Base-by-base conservation (phyloP, 108 stramenopile species). In the Nitzschia sp. region DNA sequence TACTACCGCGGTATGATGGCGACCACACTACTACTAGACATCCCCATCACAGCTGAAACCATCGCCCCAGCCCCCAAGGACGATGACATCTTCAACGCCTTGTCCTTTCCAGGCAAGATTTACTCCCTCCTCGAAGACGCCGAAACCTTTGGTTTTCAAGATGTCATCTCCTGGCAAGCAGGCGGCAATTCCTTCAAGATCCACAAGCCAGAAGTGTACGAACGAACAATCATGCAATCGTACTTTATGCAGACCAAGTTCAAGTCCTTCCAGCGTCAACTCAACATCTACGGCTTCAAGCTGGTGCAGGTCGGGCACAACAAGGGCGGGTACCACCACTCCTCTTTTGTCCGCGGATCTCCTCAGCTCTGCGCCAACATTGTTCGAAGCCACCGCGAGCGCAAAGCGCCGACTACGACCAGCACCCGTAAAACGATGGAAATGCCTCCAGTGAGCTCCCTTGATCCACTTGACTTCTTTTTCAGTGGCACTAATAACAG, bases 91-190 rank as follows among this genome's bases (percentile, higher is more conserved):
- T 41, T 41, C 38, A 41, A 6, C 13, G 13, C 9, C 38, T 19
- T 50, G 48, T 50, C 48, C 19, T 50, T 50, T n/a, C 48, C 48
- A 50, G 8, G 19, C 48, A 50, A 50, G 19, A 16, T 50, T 4
- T 50, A 50, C 21, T 16, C 13, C 19, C 21, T 65, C 5, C 47
- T 65, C n/a, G 63, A 65, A 26, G 26, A 65, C 19, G 63, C 63
- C 65, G 19, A 72, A 71, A 41, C 35, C 11, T 55, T 58, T 19
- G 78, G 78, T 25, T 58, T 68, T 28, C 26, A 55, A 35, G 34
- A 73, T 44, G 68, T 84, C 48, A 66, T 84, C 31, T 74, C 67
- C 11, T 80, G 82, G 78, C 67, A 80, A 21, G 70, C 57, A 1
- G 48, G n/a, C 6, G 58, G 58, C 22, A 28, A 35, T 8, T 69